Conservation (phyloP, 768 basidiomycete genomes). For the Leccinum uliginosum region DNA sequence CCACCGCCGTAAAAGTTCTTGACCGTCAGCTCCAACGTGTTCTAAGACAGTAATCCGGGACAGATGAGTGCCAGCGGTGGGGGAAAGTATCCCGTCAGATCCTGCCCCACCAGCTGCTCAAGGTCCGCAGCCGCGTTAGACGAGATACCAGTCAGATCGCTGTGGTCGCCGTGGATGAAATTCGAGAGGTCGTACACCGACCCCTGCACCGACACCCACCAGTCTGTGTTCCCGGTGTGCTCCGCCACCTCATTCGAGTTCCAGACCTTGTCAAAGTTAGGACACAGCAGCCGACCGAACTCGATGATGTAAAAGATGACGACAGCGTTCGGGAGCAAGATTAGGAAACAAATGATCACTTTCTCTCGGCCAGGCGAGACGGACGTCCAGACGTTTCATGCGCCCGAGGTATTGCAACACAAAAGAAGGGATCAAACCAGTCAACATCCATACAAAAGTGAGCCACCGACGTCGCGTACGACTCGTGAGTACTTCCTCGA, state of each 20-base stretch:
- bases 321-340: slow-evolving; percentile 67
- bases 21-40: slow-evolving; percentile 41
- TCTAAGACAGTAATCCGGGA: slow-evolving; percentile 60
- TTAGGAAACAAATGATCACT: slow-evolving; percentile 80
- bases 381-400: slow-evolving; percentile 93
- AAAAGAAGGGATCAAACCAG: slow-evolving; percentile 77
- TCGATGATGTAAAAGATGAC: slow-evolving; percentile 88
- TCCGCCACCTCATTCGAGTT: slow-evolving; percentile 58
- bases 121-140: slow-evolving; percentile 66
- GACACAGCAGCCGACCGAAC: slow-evolving; percentile 84
- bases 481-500: slow-evolving; percentile 81
- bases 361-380: slow-evolving; percentile 94
- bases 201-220: slow-evolving; percentile 82
- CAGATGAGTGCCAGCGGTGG: slow-evolving; percentile 76
- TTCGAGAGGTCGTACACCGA: slow-evolving; percentile 81
- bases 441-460: slow-evolving; percentile 68
- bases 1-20: slow-evolving; percentile 64
- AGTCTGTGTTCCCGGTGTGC: slow-evolving; percentile 72
- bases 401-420: slow-evolving; percentile 63
- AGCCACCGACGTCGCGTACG: slow-evolving; percentile 76
- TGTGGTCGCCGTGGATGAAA: slow-evolving; percentile 80
- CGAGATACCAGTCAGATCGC: slow-evolving; percentile 57
- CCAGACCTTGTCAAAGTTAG: slow-evolving; percentile 86
- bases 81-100: slow-evolving; percentile 85
- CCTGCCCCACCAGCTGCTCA: slow-evolving; percentile 72